These are phyloP conservation scores for Posidonia oceanica DNA, from an alignment of 116 monocot genomes.

Conservation along the genomic window DNA sequence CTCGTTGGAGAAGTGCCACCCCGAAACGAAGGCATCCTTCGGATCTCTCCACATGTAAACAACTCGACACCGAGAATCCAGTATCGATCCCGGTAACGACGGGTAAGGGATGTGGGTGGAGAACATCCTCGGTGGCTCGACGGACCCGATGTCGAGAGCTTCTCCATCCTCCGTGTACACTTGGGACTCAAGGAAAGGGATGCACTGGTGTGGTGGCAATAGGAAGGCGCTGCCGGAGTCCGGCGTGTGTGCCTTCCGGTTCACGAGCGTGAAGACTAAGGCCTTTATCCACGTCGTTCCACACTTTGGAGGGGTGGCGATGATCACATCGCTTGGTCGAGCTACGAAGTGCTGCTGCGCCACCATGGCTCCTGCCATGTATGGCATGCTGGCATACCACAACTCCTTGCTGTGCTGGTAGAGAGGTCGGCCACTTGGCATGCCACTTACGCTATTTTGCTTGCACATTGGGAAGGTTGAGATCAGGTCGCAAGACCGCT, in stretches of 20 bases:
- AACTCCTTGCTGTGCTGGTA: too few species aligned
- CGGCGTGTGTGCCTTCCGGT: too few species aligned
- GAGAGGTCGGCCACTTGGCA: too few species aligned
- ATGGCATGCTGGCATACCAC: too few species aligned
- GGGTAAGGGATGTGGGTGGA: conserved; percentile 2
- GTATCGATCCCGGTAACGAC: background rate
- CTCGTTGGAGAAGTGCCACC: background rate
- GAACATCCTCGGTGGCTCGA: background rate
- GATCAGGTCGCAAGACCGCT: too few species aligned
- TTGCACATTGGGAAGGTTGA: too few species aligned
- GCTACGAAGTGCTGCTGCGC: too few species aligned
- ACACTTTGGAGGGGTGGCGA: background rate
- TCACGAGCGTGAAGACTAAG: background rate
- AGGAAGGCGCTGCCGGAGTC: too few species aligned
- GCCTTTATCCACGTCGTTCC: conserved; percentile 2
- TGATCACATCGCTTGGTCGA: too few species aligned
- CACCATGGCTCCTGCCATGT: too few species aligned
- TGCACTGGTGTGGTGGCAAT: too few species aligned
- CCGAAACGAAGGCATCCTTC: background rate
- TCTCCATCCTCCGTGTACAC: background rate
- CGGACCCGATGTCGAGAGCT: background rate
- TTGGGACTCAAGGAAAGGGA: background rate
- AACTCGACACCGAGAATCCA: background rate
- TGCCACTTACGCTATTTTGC: too few species aligned
- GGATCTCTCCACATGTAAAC: conserved; percentile 9